Evolutionary conservation across 2,329 filamentous ascomycete species (phyloP).

Genomic region (Botrytis fabae): DNA sequence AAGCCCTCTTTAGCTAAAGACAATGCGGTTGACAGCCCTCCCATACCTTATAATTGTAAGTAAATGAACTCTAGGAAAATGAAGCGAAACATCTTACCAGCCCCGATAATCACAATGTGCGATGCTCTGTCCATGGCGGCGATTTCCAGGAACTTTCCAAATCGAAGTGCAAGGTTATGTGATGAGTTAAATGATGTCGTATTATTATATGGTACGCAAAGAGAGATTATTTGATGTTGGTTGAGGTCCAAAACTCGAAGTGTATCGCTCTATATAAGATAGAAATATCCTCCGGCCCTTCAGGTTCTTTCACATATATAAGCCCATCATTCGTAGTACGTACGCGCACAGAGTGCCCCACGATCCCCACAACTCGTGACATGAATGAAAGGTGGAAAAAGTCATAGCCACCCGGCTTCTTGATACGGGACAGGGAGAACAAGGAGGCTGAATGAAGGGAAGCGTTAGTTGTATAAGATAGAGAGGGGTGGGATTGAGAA

Average conservation of each 20-base stretch:
- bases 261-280: neutral
- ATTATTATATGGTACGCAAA: neutral
- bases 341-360: constrained; percentile 11
- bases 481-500: neutral
- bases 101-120: constrained; percentile 49
- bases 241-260: neutral
- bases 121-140: constrained; percentile 8
- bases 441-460: neutral
- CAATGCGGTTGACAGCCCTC: constrained; percentile 70
- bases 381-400: constrained; percentile 3
- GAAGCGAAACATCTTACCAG: constrained; percentile 43
- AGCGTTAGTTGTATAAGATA: neutral
- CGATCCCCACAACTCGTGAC: constrained; percentile 7
- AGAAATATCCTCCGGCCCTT: neutral
- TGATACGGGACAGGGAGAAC: neutral
- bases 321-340: neutral
- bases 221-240: neutral
- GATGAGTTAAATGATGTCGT: neutral
- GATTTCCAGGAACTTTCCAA: neutral
- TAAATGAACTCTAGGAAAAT: no score
- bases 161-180: neutral
- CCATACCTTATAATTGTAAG: constrained; percentile 61
- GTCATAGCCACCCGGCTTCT: constrained; percentile 15
- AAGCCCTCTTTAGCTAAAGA: constrained; percentile 77
- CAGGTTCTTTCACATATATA: neutral